These are phyloP conservation scores for Amanita subjunquillea DNA, from an alignment of 768 basidiomycete species.

Conservation along the genomic window DNA sequence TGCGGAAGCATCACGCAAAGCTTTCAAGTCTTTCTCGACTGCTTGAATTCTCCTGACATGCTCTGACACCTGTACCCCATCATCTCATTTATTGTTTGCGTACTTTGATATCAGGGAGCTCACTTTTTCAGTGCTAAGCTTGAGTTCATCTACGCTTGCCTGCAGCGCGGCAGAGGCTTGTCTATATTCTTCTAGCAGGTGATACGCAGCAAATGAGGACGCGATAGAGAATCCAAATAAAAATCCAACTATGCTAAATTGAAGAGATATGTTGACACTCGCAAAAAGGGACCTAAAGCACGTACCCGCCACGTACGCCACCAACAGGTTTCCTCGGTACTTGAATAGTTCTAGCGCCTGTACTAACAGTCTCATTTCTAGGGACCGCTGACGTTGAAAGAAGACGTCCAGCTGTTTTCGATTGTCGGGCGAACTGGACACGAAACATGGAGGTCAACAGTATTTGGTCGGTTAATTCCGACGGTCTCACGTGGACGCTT, in stretches of 20 bases:
- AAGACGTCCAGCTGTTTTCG: slow-evolving; percentile 18
- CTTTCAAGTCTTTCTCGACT: slow-evolving; percentile 84
- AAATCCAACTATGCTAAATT: slow-evolving; percentile 66
- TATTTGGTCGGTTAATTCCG: slow-evolving; percentile 1
- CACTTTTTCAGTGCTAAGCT: slow-evolving; percentile 76
- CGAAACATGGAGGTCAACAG: slow-evolving; percentile 23
- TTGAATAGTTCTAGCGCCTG: slow-evolving; percentile 45
- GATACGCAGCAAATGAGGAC: slow-evolving; percentile 78
- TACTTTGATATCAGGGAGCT: neutral
- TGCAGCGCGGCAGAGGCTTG: slow-evolving; percentile 79
- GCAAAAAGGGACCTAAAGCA: slow-evolving; percentile 2
- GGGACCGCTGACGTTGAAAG: slow-evolving; percentile 34
- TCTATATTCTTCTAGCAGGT: slow-evolving; percentile 86
- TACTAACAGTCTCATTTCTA: slow-evolving; percentile 29
- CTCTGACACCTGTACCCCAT: slow-evolving; percentile 52
- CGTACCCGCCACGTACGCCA: slow-evolving; percentile 57
- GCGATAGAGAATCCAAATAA: slow-evolving; percentile 87
- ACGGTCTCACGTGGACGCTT: neutral
- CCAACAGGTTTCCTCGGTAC: slow-evolving; percentile 69
- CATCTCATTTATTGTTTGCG: neutral
- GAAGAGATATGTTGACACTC: neutral
- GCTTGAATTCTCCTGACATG: slow-evolving; percentile 77
- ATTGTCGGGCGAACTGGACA: slow-evolving; percentile 16
- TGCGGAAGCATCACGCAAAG: slow-evolving; percentile 51
- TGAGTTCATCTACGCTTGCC: slow-evolving; percentile 79